Evolutionary conservation across 768 basidiomycete species (phyloP), one percentile per base, ranked within the genome.

Genomic region (Agrocybe chaxingu): DNA sequence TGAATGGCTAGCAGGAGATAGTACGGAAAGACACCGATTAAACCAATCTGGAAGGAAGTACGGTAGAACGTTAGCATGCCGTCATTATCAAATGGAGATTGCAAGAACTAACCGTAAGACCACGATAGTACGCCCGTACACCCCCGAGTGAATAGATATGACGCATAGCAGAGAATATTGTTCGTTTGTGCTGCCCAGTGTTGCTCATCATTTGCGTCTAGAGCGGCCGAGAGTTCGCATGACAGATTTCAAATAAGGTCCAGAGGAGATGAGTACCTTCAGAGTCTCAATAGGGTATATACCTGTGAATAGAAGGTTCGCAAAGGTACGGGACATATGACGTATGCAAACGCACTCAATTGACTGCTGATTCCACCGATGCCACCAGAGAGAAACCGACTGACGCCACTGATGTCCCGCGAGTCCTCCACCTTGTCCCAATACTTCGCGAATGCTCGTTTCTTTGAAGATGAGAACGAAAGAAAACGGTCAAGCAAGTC

Each of bases 201-300:
- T 80, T 87, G 64, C 93, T 96, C 92, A 98, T 98, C 83, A 98
- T 91, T 82, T 97, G 91, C 0, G 96, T 98, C 85, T 81, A 57
- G 29, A 53, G 36, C 35, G 36, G 33, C n/a, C 24, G 35, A 51
- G 37, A 40, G 32, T 38, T 45, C 38, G 24, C 30, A 38, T 16
- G 19, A 43, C 32, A 11, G 32, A 45, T 30, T 38, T 8, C 38
- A 44, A 9, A 16, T 35, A 47, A 31, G 47, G 46, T 19, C 50
- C 41, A 31, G 51, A 34, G 50, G 46, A 43, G 37, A 53, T 33
- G 41, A 59, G 30, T 58, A 87, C 90, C 80, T 99, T 98, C 47
- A 98, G 71, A 2, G 96, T 98, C 68, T 98, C 97, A 58, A 98
- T 84, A 1, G 95, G 94, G 68, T 97, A 98, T 70, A 98, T 98